These are phyloP conservation scores for Coffea eugenioides DNA, from an alignment of 257 asterid species.

Conservation along the genomic window DNA sequence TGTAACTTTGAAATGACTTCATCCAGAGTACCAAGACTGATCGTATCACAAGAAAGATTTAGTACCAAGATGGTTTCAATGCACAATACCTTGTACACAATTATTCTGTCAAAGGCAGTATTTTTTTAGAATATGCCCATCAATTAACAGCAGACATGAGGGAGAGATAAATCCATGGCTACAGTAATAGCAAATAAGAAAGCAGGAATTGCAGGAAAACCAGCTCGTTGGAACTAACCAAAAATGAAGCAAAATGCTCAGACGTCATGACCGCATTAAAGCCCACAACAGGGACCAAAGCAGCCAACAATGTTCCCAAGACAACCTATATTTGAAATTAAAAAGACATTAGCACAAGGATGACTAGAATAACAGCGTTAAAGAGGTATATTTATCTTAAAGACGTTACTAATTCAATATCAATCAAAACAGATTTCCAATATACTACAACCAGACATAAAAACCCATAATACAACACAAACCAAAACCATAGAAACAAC, in stretches of 20 bases:
- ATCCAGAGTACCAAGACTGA: background rate
- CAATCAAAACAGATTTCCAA: background rate
- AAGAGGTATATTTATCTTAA: background rate
- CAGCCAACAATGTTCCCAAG: slow-evolving; percentile 84
- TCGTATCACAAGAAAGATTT: background rate
- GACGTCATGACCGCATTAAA: slow-evolving; percentile 99
- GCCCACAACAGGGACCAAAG: slow-evolving; percentile 98
- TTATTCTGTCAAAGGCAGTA: background rate
- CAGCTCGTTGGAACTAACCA: slow-evolving; percentile 49
- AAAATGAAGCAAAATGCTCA: slow-evolving; percentile 94
- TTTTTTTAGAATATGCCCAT: background rate
- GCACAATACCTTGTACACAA: background rate
- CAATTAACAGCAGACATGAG: background rate
- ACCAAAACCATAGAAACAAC: background rate
- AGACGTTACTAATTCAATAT: background rate
- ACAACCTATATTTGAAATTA: slow-evolving; percentile 58
- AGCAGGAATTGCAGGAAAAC: slow-evolving; percentile 12
- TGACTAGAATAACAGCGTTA: background rate
- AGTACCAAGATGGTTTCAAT: background rate
- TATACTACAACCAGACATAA: background rate
- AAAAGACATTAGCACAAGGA: background rate
- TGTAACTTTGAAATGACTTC: background rate
- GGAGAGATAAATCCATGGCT: background rate
- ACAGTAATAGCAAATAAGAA: background rate
- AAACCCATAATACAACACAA: background rate